Base-by-base conservation (phyloP, 1,284 basidiomycete genomes). In the Ceratobasidium sp. region DNA sequence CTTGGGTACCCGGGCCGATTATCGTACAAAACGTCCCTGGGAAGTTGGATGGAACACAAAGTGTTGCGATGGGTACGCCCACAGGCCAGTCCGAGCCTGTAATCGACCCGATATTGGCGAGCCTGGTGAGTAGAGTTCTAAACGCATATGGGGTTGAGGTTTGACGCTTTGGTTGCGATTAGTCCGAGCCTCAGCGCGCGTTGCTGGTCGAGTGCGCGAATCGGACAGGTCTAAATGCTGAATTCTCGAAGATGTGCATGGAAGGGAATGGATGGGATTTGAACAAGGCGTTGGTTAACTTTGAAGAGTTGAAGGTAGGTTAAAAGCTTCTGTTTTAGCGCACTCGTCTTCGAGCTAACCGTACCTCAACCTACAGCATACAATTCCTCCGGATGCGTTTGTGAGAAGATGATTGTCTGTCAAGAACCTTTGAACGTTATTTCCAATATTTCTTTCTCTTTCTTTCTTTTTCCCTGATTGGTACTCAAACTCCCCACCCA, bases 241-340 rank as follows among this genome's bases (percentile, higher is more conserved):
- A 89, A 81, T 97, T 90, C 83, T 89, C 94, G 0, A 87, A 92
- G n/a, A 92, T 97, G 80, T 97, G 96, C 83, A 85, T 97, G 78
- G 87, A 90, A 81, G 91, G 90, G 77, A 97, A 96, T 82, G 91
- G 86, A 15, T 97, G 95, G 95, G 90, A 95, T 83, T 81, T 94
- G 56, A 91, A 91, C 56, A 88, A 89, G 78, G 96, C 96, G 0
- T 83, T 95, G 53, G 88, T 88, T 72, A 97, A 97, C 83, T 97
- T 95, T 84, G 90, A 95, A 82, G 89, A 93, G 80, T 83, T 87
- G 64, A 82, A 82, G 78, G 82, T 82, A 39, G 83, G 93, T 95
- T 82, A 9, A 7, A 51, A 20, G 10, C 49, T 44, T 56, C 69
- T 18, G n/a, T 39, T 71, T 49, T 64, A 33, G 10, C 10, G 56